phyloP scores from a whole-genome alignment of 2,329 filamentous ascomycete genomes.

The Sarocladiaceae sp. region DNA sequence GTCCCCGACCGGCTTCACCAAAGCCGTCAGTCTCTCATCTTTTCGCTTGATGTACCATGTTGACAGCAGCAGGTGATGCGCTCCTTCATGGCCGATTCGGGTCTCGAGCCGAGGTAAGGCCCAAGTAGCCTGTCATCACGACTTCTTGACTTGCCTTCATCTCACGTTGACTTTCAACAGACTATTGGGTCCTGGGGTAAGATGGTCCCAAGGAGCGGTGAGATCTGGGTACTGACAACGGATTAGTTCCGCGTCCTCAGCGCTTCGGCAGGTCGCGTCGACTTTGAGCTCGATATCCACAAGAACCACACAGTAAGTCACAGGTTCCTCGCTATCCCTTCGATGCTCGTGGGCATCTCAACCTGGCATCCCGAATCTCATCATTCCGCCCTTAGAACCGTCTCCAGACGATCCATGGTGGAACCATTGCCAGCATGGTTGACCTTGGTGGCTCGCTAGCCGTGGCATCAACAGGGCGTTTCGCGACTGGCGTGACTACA shows the following conservation, averaged over 20 bases:
- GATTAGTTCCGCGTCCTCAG: constrained; percentile 59
- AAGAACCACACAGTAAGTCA: constrained; percentile 65
- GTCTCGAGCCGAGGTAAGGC: constrained; percentile 86
- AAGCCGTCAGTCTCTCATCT: constrained; percentile 19
- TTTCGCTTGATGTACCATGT: not conserved
- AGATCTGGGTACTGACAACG: not conserved
- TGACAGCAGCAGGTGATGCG: constrained; percentile 57
- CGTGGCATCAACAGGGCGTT: constrained; percentile 57
- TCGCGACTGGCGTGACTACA: constrained; percentile 58
- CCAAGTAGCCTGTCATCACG: too few relatives aligned
- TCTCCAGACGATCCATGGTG: constrained; percentile 69
- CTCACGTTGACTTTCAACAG: constrained; percentile 6
- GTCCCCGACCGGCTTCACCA: constrained; percentile 27
- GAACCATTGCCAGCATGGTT: constrained; percentile 71
- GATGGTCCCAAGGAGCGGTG: not conserved
- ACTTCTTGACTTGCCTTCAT: constrained; percentile 9
- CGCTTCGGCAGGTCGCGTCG: constrained; percentile 60
- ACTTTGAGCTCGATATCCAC: constrained; percentile 69
- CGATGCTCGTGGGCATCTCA: too few relatives aligned
- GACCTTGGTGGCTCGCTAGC: constrained; percentile 60
- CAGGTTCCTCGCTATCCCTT: too few relatives aligned
- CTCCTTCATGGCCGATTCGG: constrained; percentile 79
- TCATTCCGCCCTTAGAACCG: constrained; percentile 51
- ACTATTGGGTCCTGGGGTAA: constrained; percentile 13
- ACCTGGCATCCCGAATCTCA: not conserved